phyloP scores from a whole-genome alignment of 2,329 filamentous ascomycete species.

The Fusarium stilboides region DNA sequence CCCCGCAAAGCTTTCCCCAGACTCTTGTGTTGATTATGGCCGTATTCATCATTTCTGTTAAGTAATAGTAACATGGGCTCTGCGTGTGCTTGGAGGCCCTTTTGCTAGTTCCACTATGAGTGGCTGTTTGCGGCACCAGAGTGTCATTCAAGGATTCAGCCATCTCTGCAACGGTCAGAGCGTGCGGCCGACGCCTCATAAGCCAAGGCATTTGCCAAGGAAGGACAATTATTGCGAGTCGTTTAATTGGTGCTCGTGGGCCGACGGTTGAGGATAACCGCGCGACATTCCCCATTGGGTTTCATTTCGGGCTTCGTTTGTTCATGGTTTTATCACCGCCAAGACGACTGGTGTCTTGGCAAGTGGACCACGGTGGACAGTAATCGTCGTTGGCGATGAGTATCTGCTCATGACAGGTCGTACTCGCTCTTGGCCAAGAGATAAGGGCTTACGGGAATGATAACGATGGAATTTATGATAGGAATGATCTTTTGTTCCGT shows the following conservation, averaged over 20 bases:
- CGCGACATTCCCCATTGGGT: constrained; percentile 26
- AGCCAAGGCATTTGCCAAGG: constrained; percentile 15
- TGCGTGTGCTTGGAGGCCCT: not conserved
- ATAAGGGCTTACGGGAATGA: constrained; percentile 16
- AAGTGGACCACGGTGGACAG: not conserved
- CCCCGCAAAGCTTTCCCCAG: constrained; percentile 37
- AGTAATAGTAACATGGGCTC: constrained; percentile 14
- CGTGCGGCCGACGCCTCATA: constrained; percentile 11
- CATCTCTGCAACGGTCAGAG: constrained; percentile 11
- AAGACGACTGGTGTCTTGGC: constrained; percentile 34
- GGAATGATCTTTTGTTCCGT: constrained; percentile 24
- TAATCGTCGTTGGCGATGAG: not conserved
- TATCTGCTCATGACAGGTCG: not conserved
- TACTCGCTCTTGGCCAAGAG: constrained; percentile 19
- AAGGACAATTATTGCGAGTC: not conserved
- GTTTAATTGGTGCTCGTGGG: constrained; percentile 15
- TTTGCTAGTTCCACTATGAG: not conserved
- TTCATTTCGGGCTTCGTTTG: not conserved
- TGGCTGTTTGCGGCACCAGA: constrained; percentile 20
- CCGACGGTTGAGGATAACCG: constrained; percentile 23
- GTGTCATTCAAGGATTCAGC: not conserved
- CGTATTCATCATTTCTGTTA: constrained; percentile 16
- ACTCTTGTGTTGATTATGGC: constrained; percentile 12
- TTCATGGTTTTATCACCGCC: constrained; percentile 30
- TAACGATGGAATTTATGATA: not conserved